Evolutionary conservation across 2,329 filamentous ascomycete species (phyloP).

Genomic region (Massarina eburnea): DNA sequence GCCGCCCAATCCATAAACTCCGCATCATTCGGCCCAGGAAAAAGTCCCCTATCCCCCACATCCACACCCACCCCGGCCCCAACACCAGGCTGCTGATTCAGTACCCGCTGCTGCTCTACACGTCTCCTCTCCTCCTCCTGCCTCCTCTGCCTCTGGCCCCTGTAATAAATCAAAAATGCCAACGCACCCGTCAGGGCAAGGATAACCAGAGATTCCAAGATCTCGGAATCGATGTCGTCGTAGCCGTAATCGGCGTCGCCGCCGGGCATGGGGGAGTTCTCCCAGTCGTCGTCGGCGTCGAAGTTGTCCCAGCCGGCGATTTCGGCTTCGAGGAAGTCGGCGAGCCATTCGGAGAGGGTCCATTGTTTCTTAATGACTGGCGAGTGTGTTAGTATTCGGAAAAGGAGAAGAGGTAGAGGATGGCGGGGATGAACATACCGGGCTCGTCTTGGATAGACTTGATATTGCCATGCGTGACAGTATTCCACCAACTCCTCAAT

Average conservation of each 20-base stretch:
- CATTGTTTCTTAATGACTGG: slow-evolving; percentile 70
- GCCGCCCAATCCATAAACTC: slow-evolving; percentile 69
- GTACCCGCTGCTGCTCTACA: slow-evolving; percentile 34
- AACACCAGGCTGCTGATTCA: slow-evolving; percentile 18
- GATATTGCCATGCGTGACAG: slow-evolving; percentile 82
- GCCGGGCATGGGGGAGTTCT: slow-evolving; percentile 19
- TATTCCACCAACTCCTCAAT: slow-evolving; percentile 90
- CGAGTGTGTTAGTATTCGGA: slow-evolving; percentile 13
- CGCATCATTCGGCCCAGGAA: slow-evolving; percentile 67
- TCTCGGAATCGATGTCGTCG: slow-evolving; percentile 70
- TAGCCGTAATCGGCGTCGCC: slow-evolving; percentile 65
- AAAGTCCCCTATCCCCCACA: slow-evolving; percentile 56
- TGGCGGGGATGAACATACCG: slow-evolving; percentile 56
- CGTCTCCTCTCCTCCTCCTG: slow-evolving; percentile 46
- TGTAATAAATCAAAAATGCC: slow-evolving; percentile 78
- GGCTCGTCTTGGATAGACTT: slow-evolving; percentile 92
- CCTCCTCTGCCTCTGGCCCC: slow-evolving; percentile 61
- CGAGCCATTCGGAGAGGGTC: slow-evolving; percentile 83
- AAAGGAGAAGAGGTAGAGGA: background rate
- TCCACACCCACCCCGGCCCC: slow-evolving; percentile 38
- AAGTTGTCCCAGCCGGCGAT: slow-evolving; percentile 61
- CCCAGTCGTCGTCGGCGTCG: slow-evolving; percentile 48
- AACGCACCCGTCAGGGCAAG: slow-evolving; percentile 74
- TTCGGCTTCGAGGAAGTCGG: slow-evolving; percentile 72
- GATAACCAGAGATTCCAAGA: slow-evolving; percentile 84